A percentile compares a stretch with the other conserved stretches of the same genome.
These are phyloP conservation scores for Filobasidium uniguttulatum DNA, from an alignment of 1,284 basidiomycete species.

Conservation along the genomic window DNA sequence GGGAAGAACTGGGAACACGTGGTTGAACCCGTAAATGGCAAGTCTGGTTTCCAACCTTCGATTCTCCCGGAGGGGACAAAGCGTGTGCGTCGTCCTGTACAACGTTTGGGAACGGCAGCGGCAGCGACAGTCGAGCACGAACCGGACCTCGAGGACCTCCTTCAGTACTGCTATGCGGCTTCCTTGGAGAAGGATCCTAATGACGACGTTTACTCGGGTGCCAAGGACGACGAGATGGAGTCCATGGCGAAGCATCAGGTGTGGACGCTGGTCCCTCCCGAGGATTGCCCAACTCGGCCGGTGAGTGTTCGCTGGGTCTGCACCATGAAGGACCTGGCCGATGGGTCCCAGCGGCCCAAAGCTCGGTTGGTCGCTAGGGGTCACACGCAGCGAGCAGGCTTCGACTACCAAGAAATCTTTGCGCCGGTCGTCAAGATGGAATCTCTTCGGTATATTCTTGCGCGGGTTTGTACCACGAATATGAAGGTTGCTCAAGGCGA, in stretches of 20 bases:
- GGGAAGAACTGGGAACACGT: too few relatives aligned
- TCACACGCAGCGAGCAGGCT: conserved; percentile 13
- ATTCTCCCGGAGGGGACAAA: too few relatives aligned
- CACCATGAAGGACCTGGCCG: conserved; percentile 2
- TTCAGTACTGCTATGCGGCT: neutral
- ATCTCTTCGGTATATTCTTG: conserved; percentile 11
- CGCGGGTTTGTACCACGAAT: conserved; percentile 6
- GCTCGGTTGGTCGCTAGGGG: neutral
- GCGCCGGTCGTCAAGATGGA: conserved; percentile 13
- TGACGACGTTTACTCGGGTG: neutral
- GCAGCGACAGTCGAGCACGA: too few relatives aligned
- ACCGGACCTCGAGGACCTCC: too few relatives aligned
- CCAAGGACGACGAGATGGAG: neutral
- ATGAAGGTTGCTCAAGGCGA: conserved; percentile 19
- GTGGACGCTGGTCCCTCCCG: neutral
- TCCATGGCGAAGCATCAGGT: neutral
- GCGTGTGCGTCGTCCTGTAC: too few relatives aligned
- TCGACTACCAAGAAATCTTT: conserved; percentile 19
- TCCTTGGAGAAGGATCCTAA: neutral
- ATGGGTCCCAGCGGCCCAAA: conserved; percentile 15
- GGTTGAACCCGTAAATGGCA: too few relatives aligned
- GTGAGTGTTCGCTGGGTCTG: neutral
- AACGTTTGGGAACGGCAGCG: neutral
- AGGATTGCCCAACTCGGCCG: neutral
- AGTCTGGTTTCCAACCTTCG: too few relatives aligned